Base-by-base conservation (phyloP, 805 yeast genomes). In the Komagataella mondaviorum region DNA sequence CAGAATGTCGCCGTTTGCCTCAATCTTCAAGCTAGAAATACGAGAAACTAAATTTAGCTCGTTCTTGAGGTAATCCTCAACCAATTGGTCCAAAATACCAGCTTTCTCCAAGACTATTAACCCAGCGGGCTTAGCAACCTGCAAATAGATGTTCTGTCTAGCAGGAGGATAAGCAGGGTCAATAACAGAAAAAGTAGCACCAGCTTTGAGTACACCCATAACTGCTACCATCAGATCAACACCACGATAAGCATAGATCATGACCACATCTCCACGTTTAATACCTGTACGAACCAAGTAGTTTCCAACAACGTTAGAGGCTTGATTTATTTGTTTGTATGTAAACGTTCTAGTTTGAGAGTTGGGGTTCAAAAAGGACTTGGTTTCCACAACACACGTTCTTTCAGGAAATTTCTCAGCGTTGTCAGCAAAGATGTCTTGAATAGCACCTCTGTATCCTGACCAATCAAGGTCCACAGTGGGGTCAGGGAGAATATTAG, bases 141-240 rank as follows among this genome's bases (percentile, higher is more conserved):
- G 81, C 52, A 93, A 74, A 66, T 93, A 93, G 55, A 93, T 80
- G 56, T 88, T 93, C 68, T 93, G 99, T 68, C 99, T 81, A 7
- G 96, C 95, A 16, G 99, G 96, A 46, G 99, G 99, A 66, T 93
- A 93, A 4, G 98, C 98, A 6, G 99, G 99, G 64, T 93, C 99
- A 56, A 93, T 95, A 20, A 93, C 99, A 7, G 97, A 90, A 66
- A 93, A 93, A 0, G 99, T 91, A 16, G 96, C 98, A 59, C 99
- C 99, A 1, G 99, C 98, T 70, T 93, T 93, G 64, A 93, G 77
- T 18, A 89, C 96, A 67, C 98, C 99, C 86, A 93, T 83, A 16
- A 93, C 97, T 5, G 98, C 95, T 46, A 95, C 88, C 80, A 93
- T 88, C 55, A 93, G 73, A 64, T 93, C 99, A 6, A 93, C 99